These are phyloP conservation scores for Leccinum longicurvipes DNA, from an alignment of 768 basidiomycete species.

Conservation along the genomic window DNA sequence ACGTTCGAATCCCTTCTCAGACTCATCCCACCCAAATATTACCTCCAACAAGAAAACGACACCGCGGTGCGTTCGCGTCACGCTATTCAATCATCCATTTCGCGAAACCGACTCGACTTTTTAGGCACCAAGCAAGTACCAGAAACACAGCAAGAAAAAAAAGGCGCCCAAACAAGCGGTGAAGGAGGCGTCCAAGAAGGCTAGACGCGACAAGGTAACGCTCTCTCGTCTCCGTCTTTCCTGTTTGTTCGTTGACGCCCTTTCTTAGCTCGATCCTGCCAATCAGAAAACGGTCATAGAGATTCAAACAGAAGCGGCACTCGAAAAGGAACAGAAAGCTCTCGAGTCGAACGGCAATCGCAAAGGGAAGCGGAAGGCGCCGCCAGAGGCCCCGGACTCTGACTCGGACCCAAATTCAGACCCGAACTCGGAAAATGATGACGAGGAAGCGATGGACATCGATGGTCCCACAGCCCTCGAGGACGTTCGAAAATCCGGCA, in stretches of 20 bases:
- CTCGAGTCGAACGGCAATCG: slow-evolving; percentile 10
- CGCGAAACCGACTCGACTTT: not conserved
- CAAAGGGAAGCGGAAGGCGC: slow-evolving; percentile 51
- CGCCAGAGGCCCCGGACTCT: slow-evolving; percentile 4
- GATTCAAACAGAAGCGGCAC: slow-evolving; percentile 56
- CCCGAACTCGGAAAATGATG: slow-evolving; percentile 26
- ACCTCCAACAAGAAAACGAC: not conserved
- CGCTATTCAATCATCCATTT: not conserved
- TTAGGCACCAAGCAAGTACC: slow-evolving; percentile 59
- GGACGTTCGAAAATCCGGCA: not conserved
- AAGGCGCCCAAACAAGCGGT: slow-evolving; percentile 80
- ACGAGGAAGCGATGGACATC: slow-evolving; percentile 25
- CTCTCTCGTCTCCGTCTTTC: not conserved
- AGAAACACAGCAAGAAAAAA: slow-evolving; percentile 85
- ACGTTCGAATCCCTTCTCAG: not conserved
- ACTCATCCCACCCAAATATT: not conserved
- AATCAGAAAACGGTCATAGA: slow-evolving; percentile 81
- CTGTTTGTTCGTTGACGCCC: not conserved
- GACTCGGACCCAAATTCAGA: not conserved
- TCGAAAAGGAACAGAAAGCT: slow-evolving; percentile 29
- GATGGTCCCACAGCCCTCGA: slow-evolving; percentile 32
- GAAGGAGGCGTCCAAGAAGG: slow-evolving; percentile 87
- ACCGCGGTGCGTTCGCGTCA: slow-evolving; percentile 9
- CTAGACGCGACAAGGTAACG: slow-evolving; percentile 78
- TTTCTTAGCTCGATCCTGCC: slow-evolving; percentile 79